Percentiles rank a stretch among this genome's conserved stretches.
Evolutionary conservation across 1,284 basidiomycete species (phyloP).

Genomic region (Sporisorium reilianum): DNA sequence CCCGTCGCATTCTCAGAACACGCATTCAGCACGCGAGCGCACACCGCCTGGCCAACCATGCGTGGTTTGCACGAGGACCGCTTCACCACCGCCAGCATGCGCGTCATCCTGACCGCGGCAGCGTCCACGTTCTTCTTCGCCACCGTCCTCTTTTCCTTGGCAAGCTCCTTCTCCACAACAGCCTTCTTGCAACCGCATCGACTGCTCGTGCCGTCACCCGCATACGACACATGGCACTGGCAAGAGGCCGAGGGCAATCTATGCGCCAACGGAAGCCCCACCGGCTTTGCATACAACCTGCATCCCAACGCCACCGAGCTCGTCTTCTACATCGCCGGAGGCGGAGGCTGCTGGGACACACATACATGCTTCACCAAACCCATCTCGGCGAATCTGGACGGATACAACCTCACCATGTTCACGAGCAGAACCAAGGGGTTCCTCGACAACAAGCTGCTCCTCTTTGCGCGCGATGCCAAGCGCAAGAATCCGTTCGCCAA

Average conservation of each 20-base stretch:
- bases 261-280: slow-evolving; percentile 37
- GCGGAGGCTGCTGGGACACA: slow-evolving; percentile 36
- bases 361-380: slow-evolving; percentile 26
- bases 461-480: slow-evolving; percentile 29
- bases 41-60: neutral
- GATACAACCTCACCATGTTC: slow-evolving; percentile 27
- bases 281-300: slow-evolving; percentile 33
- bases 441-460: slow-evolving; percentile 18
- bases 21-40: neutral
- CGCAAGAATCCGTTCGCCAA: slow-evolving; percentile 24
- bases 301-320: slow-evolving; percentile 25
- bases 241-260: slow-evolving; percentile 13
- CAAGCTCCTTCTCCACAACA: slow-evolving; percentile 6
- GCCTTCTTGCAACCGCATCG: neutral
- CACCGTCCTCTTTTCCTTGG: neutral
- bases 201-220: slow-evolving; percentile 11
- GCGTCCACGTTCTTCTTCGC: neutral
- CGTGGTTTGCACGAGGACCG: neutral
- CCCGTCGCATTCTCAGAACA: neutral
- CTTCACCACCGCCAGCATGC: neutral
- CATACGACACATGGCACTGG: slow-evolving; percentile 36
- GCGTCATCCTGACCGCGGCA: neutral
- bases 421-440: neutral
- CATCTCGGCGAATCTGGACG: slow-evolving; percentile 17
- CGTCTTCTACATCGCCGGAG: slow-evolving; percentile 29